Conservation (phyloP, 208 protist species). For the Giardia duodenalis region DNA sequence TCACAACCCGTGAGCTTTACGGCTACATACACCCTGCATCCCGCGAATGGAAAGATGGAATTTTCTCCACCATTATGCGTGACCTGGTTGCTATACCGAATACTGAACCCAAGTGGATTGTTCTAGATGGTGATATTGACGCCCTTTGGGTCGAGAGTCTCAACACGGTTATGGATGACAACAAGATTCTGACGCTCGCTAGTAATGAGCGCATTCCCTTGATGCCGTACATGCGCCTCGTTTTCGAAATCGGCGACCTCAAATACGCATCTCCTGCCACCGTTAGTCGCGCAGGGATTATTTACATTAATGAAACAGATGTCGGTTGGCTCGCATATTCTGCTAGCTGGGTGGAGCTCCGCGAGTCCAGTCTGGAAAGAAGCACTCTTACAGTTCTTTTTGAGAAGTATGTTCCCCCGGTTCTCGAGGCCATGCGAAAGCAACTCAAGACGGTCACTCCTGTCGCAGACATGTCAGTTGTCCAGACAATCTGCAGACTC, state of each 20-base stretch:
- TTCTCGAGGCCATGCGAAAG: slow-evolving; percentile 66
- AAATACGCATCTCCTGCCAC: slow-evolving; percentile 86
- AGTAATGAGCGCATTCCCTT: slow-evolving; percentile 91
- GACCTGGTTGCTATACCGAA: slow-evolving; percentile 65
- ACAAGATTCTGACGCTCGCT: slow-evolving; percentile 84
- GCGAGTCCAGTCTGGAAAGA: slow-evolving; percentile 35
- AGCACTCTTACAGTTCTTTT: slow-evolving; percentile 75
- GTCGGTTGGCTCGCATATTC: slow-evolving; percentile 85
- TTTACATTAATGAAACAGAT: slow-evolving; percentile 65
- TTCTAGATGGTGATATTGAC: slow-evolving; percentile 91
- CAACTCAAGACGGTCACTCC: slow-evolving; percentile 55
- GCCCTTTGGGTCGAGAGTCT: slow-evolving; percentile 95
- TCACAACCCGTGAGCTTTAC: slow-evolving; percentile 88
- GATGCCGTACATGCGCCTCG: slow-evolving; percentile 82
- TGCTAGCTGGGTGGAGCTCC: slow-evolving; percentile 50
- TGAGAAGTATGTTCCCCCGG: slow-evolving; percentile 77
- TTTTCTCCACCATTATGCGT: slow-evolving; percentile 74
- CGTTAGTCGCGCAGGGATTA: slow-evolving; percentile 66
- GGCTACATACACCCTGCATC: slow-evolving; percentile 78
- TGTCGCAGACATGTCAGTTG: slow-evolving; percentile 71
- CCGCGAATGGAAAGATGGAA: slow-evolving; percentile 80
- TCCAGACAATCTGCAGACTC: slow-evolving; percentile 81
- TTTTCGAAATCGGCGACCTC: slow-evolving; percentile 88
- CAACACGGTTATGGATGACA: slow-evolving; percentile 86
- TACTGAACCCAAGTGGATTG: slow-evolving; percentile 79